Evolutionary conservation across 306 rosid species (phyloP), one percentile per base, ranked within the genome.

Genomic region (Erythrophleum fordii): DNA sequence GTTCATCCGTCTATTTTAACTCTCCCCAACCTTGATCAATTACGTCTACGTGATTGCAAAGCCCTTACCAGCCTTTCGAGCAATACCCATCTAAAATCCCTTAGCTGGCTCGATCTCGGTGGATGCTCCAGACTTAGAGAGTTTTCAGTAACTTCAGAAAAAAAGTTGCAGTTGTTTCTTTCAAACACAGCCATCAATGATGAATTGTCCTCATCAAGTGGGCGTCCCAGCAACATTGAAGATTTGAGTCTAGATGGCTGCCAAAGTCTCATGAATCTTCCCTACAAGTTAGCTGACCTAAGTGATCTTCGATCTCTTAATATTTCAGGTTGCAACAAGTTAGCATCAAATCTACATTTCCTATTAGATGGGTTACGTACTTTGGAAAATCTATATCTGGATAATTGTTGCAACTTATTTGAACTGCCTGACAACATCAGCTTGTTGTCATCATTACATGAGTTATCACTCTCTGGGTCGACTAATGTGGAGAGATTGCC

Each of bases 31-130:
- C 69, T 62, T 29, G 4, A 3, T 11, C 0, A 0, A 2, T 62
- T 62, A 17, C 0, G 0, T 0, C 23, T 16, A 7, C 0, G 0
- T 1, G 0, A 0, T 0, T 61, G 42, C 8, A 13, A 25, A 2
- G 2, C 41, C 11, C 42, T 62, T 7, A 62, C 44, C 3, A 62
- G 23, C 22, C 44, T 31, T 12, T 1, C 23, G 17, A 62, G 69
- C 7, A n/a, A 62, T 13, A 14, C 4, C 12, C 44, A 62, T 5
- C 35, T 62, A n/a, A 31, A 14, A 16, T 62, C 69, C 18, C 69
- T 62, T 6, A 17, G 1, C 5, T 1, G 2, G 31, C 69, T 62
- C 13, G 0, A 7, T 37, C 44, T 62, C 9, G 2, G 0, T 0
- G 22, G 0, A 2, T 62, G 69, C 69, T 34, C 25, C 18, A 64